Evolutionary conservation across 805 yeast genomes (phyloP).

Genomic region (Candida railenensis): DNA sequence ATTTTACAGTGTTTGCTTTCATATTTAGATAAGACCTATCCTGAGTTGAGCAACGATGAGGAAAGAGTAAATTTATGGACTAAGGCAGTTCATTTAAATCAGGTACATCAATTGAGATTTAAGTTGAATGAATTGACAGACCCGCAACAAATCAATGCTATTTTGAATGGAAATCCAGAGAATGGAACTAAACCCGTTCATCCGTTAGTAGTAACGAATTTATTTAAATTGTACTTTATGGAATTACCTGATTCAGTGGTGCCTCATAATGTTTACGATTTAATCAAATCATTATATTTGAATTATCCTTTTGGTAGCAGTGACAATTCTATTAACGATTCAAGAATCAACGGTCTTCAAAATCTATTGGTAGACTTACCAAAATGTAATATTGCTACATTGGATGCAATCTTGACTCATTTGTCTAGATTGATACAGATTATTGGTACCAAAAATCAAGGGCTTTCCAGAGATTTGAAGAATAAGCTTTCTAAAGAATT

Average conservation of each 20-base stretch:
- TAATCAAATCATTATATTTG: constrained; percentile 63
- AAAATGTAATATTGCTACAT: constrained; percentile 70
- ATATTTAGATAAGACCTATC: constrained; percentile 69
- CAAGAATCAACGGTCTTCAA: constrained; percentile 61
- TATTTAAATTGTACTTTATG: constrained; percentile 67
- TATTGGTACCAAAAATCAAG: constrained; percentile 42
- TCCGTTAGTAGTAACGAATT: constrained; percentile 64
- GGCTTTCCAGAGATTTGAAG: constrained; percentile 36
- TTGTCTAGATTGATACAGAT: constrained; percentile 57
- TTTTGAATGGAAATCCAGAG: constrained; percentile 31
- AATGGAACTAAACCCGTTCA: constrained; percentile 12
- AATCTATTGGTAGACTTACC: constrained; percentile 67
- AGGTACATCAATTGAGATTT: constrained; percentile 61
- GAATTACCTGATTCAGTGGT: constrained; percentile 80
- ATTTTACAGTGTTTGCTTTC: constrained; percentile 62
- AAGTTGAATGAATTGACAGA: constrained; percentile 43
- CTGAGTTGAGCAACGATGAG: constrained; percentile 66
- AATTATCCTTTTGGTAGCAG: constrained; percentile 25
- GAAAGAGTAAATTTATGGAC: constrained; percentile 71
- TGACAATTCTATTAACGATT: constrained; percentile 33
- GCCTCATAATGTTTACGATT: constrained; percentile 62
- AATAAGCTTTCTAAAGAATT: constrained; percentile 63
- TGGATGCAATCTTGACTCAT: constrained; percentile 79
- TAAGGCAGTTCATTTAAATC: constrained; percentile 56
- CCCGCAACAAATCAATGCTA: constrained; percentile 27